Evolutionary conservation across 345 rosid species (phyloP), one percentile per base, ranked within the genome.

Genomic region (Eucalyptus cloeziana): DNA sequence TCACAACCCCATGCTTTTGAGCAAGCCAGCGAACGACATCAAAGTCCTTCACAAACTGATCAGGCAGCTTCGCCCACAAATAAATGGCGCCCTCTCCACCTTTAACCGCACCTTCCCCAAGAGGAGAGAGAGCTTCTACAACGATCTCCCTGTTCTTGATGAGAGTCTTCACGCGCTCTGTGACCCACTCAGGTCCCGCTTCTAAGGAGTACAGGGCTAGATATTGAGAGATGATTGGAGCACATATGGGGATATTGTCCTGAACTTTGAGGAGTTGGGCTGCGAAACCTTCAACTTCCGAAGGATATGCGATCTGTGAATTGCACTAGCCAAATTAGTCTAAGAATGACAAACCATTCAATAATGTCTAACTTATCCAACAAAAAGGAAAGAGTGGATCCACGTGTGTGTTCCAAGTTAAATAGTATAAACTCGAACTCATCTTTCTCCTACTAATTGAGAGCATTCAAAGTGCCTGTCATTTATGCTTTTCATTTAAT

Each of bases 51-150:
- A 8, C 25, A 30, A 90, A 86, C 83, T 92, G 87, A 31, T 95
- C 96, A 0, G 99, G 99, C 87, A 98, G 96, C 90, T 91, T 97
- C 7, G 96, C 99, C 99, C 99, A 98, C 88, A 98, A 67, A 96
- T 98, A 98, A 14, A 98, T 95, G 30, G 97, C 98, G 6, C 99
- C 99, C 92, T 98, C 99, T 89, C 99, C 99, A 21, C 99, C 99
- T 91, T 92, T 96, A 25, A 97, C 94, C 7, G 95, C 94, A 40
- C 89, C 96, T 88, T 94, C 91, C 30, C 99, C 99, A 40, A 98
- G 89, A 6, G 99, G 99, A 40, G 95, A 93, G 62, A 98, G 96
- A 14, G 99, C 98, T 87, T 95, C 93, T 87, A 62, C 86, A n/a
- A 97, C 94, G 33, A 97, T 94, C 89, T 97, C 97, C 87, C 94